Evolutionary conservation across 139 green algal genomes (phyloP).

Genomic region (Chlamydomonas urium): DNA sequence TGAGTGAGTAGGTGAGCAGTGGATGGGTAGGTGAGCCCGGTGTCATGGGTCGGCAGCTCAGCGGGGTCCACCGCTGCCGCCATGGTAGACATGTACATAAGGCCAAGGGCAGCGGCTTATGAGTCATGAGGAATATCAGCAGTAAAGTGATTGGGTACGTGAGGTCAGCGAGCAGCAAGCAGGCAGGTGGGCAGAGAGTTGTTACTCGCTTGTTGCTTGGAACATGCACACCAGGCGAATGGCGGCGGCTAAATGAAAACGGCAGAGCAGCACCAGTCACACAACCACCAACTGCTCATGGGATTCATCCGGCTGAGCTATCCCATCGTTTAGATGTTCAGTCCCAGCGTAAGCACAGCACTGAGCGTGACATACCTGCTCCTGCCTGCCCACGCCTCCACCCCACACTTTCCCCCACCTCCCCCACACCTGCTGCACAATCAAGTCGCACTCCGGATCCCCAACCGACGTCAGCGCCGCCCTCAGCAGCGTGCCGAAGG

Average conservation of each 20-base stretch:
- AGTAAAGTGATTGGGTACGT: not conserved
- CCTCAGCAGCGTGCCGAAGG: constrained; percentile 54
- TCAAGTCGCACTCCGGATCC: constrained; percentile 48
- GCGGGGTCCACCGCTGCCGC: constrained; percentile 47
- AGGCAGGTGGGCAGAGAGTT: too few species aligned
- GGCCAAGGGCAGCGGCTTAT: constrained; percentile 60
- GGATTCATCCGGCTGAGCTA: not conserved
- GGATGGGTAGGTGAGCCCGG: constrained; percentile 26
- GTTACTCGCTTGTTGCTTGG: too few species aligned
- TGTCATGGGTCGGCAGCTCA: constrained; percentile 60
- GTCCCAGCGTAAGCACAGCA: too few species aligned
- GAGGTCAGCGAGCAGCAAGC: constrained; percentile 45
- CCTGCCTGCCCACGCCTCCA: not conserved
- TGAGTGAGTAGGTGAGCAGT: not conserved
- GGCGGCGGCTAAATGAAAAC: too few species aligned
- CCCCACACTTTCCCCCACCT: not conserved
- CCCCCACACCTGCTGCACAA: constrained; percentile 53
- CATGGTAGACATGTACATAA: constrained; percentile 78
- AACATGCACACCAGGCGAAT: too few species aligned
- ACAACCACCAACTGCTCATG: not conserved
- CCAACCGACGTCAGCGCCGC: constrained; percentile 48
- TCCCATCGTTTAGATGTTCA: too few species aligned
- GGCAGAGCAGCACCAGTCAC: too few species aligned
- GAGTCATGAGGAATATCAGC: not conserved
- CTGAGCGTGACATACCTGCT: too few species aligned